A percentile compares a stretch with the other conserved stretches of the same genome.
phyloP scores from a whole-genome alignment of 306 rosid genomes.

The Vigna radiata region DNA sequence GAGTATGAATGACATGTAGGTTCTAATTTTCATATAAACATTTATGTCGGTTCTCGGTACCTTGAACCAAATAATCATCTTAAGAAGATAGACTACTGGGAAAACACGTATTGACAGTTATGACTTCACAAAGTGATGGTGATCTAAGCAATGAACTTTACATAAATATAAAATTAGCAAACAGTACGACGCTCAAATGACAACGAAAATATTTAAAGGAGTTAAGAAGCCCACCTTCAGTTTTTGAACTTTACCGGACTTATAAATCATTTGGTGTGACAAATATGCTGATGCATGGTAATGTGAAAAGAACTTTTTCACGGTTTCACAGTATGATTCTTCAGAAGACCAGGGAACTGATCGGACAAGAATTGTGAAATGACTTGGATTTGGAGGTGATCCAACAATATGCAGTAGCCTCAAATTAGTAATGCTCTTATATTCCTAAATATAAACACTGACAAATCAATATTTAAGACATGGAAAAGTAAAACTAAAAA shows the following conservation, averaged over 20 bases:
- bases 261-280: slow-evolving; percentile 88
- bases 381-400: slow-evolving; percentile 77
- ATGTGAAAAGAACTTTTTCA: slow-evolving; percentile 69
- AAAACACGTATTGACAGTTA: slow-evolving; percentile 12
- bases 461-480: slow-evolving; percentile 37
- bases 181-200: slow-evolving; percentile 16
- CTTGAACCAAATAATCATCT: slow-evolving; percentile 33
- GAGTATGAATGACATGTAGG: slow-evolving; percentile 8
- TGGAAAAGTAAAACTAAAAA: slow-evolving; percentile 29
- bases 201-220: neutral
- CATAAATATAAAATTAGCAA: slow-evolving; percentile 23
- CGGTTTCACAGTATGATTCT: slow-evolving; percentile 69
- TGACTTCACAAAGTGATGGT: slow-evolving; percentile 30
- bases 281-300: slow-evolving; percentile 82
- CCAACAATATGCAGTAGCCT: slow-evolving; percentile 67
- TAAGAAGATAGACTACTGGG: neutral
- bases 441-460: slow-evolving; percentile 64
- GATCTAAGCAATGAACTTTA: neutral
- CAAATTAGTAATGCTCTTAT: slow-evolving; percentile 71
- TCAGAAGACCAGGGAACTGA: slow-evolving; percentile 75
- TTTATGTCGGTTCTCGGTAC: neutral
- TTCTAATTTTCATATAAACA: slow-evolving; percentile 17
- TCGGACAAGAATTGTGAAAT: slow-evolving; percentile 85
- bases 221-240: slow-evolving; percentile 65
- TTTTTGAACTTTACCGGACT: slow-evolving; percentile 77